These are phyloP conservation scores for Multifurca ochricompacta DNA, from an alignment of 768 basidiomycete species.

Conservation along the genomic window DNA sequence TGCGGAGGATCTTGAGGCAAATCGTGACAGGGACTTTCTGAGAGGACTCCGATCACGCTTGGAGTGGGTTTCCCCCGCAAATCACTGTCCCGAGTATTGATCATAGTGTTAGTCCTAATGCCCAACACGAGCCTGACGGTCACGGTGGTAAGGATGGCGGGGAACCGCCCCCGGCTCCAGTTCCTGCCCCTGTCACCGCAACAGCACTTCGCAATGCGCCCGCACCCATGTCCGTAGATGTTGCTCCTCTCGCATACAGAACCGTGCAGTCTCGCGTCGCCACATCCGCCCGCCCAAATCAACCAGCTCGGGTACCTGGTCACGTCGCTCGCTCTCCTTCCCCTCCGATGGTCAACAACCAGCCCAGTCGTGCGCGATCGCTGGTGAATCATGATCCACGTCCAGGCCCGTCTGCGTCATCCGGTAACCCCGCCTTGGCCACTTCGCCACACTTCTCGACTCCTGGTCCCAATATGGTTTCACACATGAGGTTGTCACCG, in stretches of 20 bases:
- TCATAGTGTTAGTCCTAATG: conserved; percentile 9
- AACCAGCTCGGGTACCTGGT: not conserved
- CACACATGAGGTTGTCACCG: conserved; percentile 6
- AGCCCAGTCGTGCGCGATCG: not conserved
- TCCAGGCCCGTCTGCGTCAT: not conserved
- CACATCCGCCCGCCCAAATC: not conserved
- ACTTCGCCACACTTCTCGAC: conserved; percentile 5
- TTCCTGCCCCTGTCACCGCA: not conserved
- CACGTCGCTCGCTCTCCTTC: not conserved
- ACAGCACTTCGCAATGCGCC: not conserved
- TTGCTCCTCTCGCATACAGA: not conserved
- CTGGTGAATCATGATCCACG: not conserved
- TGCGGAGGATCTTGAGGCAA: conserved; percentile 55
- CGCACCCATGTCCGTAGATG: not conserved
- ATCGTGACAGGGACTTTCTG: conserved; percentile 53
- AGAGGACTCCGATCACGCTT: conserved; percentile 53
- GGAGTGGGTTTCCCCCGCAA: conserved; percentile 38
- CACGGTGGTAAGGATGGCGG: not conserved
- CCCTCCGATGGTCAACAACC: not conserved
- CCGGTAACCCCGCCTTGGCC: not conserved
- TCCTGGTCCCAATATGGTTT: not conserved
- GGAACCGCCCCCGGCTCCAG: not conserved
- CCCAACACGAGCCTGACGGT: not conserved
- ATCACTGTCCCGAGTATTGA: not conserved
- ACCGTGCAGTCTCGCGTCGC: not conserved